Percentiles rank a stretch among this genome's conserved stretches.
phyloP scores from a whole-genome alignment of 257 asterid genomes.

The Solanum lycopersicoides region DNA sequence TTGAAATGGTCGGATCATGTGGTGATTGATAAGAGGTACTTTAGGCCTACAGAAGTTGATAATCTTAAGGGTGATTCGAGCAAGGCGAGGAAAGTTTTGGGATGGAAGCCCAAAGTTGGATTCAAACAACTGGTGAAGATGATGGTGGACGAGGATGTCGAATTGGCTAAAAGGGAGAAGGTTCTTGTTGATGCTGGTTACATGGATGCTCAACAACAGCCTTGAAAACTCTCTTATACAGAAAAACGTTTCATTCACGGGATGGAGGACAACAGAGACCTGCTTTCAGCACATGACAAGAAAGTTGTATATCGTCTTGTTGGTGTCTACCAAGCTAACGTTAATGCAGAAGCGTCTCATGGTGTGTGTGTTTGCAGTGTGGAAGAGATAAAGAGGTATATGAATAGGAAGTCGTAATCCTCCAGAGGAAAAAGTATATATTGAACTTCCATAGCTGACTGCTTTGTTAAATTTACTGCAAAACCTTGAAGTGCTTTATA shows the following conservation, averaged over 20 bases:
- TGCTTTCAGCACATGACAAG: conserved; percentile 31
- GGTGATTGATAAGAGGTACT: conserved; percentile 69
- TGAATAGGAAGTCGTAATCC: not conserved
- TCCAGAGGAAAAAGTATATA: not conserved
- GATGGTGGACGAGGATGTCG: conserved; percentile 96
- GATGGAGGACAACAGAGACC: too few relatives aligned
- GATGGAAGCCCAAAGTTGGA: conserved; percentile 88
- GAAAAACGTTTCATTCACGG: conserved; percentile 3
- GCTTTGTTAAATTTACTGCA: not conserved
- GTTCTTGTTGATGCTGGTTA: conserved; percentile 97
- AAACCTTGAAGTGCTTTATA: not conserved
- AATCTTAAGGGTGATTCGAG: conserved; percentile 76
- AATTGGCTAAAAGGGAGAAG: conserved; percentile 88
- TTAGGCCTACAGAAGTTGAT: conserved; percentile 88
- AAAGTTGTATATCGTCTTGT: conserved; percentile 70
- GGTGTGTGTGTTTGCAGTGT: not conserved
- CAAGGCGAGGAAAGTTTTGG: conserved; percentile 68
- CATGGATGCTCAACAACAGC: conserved; percentile 98
- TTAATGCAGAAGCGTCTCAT: conserved; percentile 44
- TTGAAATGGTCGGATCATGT: conserved; percentile 89
- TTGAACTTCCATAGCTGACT: not conserved
- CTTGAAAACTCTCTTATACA: conserved; percentile 38
- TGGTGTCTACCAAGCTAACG: conserved; percentile 45
- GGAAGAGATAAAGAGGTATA: not conserved
- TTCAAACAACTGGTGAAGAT: conserved; percentile 84